Evolutionary conservation across 192 early-diverging fungal species (phyloP), one percentile per base, ranked within the genome.

Genomic region (Podila verticillata): DNA sequence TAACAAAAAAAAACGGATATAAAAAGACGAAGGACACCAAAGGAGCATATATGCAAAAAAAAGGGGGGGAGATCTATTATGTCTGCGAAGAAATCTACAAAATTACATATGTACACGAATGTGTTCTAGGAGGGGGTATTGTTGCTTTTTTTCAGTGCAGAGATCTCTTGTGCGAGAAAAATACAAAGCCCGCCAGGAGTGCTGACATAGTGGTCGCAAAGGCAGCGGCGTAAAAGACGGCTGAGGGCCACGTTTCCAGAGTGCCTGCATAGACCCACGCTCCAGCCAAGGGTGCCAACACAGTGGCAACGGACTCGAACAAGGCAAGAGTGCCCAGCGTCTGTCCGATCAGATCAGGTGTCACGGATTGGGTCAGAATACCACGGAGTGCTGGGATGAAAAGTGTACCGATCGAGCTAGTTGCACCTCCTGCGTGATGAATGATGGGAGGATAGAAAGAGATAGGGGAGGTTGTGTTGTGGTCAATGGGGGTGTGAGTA

Each of bases 381-480:
- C 75, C 69, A 57, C 75, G 75, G 4, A 63, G 47, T 0, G 75
- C 75, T 5, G 75, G 75, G 60, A 72, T 63, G 59, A 79, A 79
- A 26, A 79, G 10, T 3, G 69, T 62, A 26, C 75, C 75, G 9
- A 79, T 56, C 12, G 75, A 48, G 13, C 75, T 60, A 7, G 69
- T 70, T n/a, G 49, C 48, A 32, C 63, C 75, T 28, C 75, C 30
- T 29, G 17, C n/a, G 56, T 30, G 58, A 7, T 31, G 22, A 30
- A 31, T 5, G 12, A 19, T 12, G 15, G 29, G 26, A 12, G 58
- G 20, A 54, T 24, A 54, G 24, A 26, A 54, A 54, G 17, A 54
- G 24, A 24, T 54, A 54, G 22, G 51, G 12, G 48, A 19, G 48
- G 51, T 19, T 10, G 20, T 8, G 51, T 4, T 47, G 12, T 3